Conservation (phyloP, 306 rosid genomes). For the Mucuna pruriens region DNA sequence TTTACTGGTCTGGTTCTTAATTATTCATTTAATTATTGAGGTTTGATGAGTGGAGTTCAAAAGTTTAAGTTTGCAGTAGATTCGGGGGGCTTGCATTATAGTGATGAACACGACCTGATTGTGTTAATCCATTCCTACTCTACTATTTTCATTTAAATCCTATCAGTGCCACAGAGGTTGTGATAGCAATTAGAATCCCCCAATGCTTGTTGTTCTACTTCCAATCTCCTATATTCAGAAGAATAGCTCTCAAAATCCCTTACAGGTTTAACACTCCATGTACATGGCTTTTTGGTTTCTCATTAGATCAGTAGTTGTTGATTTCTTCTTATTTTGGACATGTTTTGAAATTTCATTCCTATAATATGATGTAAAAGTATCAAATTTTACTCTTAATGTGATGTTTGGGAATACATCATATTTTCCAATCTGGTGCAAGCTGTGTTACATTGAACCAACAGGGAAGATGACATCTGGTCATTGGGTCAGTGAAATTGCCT, state of each 20-base stretch:
- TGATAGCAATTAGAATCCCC: background rate
- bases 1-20: background rate
- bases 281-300: background rate
- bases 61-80: background rate
- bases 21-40: background rate
- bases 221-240: background rate
- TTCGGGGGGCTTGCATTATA: background rate
- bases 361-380: background rate
- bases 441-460: background rate
- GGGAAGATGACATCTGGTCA: background rate
- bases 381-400: background rate
- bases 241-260: background rate
- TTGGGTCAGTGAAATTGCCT: background rate
- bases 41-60: background rate
- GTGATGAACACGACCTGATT: background rate
- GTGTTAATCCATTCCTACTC: background rate
- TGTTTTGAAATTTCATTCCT: background rate
- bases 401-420: background rate
- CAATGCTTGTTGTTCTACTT: background rate
- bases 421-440: background rate
- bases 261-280: background rate
- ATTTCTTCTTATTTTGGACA: background rate
- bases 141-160: background rate
- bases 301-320: background rate
- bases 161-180: background rate